Percentiles rank a stretch among this genome's conserved stretches.
These are phyloP conservation scores for Lentinula detonsa DNA, from an alignment of 768 basidiomycete genomes.

Conservation along the genomic window DNA sequence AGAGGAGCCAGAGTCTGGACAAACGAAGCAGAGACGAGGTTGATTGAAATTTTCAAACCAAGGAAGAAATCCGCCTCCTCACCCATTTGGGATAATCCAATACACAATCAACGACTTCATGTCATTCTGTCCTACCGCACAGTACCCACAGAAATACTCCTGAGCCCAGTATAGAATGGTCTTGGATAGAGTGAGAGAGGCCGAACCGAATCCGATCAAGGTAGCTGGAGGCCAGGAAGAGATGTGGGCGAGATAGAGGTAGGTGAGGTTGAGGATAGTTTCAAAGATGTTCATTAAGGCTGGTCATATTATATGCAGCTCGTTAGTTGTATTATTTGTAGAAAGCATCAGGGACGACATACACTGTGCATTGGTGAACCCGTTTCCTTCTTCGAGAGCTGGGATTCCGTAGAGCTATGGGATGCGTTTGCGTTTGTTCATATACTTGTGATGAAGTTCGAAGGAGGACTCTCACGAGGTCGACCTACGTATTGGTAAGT, in stretches of 20 bases:
- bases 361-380: conserved; percentile 89
- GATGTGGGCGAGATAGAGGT: conserved; percentile 72
- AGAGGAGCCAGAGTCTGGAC: conserved; percentile 1
- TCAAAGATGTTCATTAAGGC: conserved; percentile 79
- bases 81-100: conserved; percentile 60
- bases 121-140: conserved; percentile 58
- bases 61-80: background rate
- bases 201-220: conserved; percentile 65
- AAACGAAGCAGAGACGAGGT: background rate
- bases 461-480: conserved; percentile 20
- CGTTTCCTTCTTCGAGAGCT: conserved; percentile 57
- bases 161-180: conserved; percentile 67
- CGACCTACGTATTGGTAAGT: conserved; percentile 17
- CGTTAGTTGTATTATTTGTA: background rate
- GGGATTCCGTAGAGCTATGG: conserved; percentile 66
- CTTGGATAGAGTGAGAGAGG: conserved; percentile 69
- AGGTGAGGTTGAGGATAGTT: conserved; percentile 64
- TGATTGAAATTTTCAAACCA: no score
- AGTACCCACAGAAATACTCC: conserved; percentile 68
- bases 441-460: background rate
- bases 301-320: conserved; percentile 20
- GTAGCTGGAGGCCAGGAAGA: conserved; percentile 56
- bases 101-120: conserved; percentile 40
- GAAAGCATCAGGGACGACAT: conserved; percentile 15
- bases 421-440: background rate